Evolutionary conservation across 1,284 basidiomycete species (phyloP), one percentile per base, ranked within the genome.

Genomic region (Wallemia mellicola): DNA sequence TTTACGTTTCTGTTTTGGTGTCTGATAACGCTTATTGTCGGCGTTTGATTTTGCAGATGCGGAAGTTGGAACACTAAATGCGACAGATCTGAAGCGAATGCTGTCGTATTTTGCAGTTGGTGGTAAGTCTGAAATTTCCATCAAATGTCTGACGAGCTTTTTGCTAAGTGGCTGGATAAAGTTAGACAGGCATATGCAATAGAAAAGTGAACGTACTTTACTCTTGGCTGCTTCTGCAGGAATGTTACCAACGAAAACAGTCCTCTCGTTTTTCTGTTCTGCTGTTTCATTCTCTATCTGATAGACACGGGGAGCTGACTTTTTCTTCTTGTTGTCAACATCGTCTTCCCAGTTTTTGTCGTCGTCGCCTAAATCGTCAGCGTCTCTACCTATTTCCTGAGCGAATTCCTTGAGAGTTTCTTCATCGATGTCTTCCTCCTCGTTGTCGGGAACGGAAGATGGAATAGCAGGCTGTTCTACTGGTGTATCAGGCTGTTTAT

Each of bases 241-340:
- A 0, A 96, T 72, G 68, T 96, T 96, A 11, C 92, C 92, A n/a
- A 98, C 71, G 68, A 96, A 98, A 59, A 95, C 74, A 1, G 91
- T 94, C 27, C 91, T 77, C 22, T 77, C 74, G 66, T 94, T 80
- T 58, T 82, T 75, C 61, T 77, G 78, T 60, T 77, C 79, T 15
- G 63, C 62, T 11, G 74, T 62, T 30, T 64, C 64, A 38, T 64
- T 61, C 27, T 61, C 63, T 2, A 59, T 58, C 15, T 60, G 59
- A 22, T 33, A 54, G 54, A 60, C 62, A 54, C 63, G 63, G 54
- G 57, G 59, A 26, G 58, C 63, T 59, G 15, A 60, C 60, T 61
- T 67, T 63, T 58, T 63, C 62, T 58, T 60, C 57, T 24, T 28
- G 14, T 57, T 26, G 15, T 57, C 9, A 17, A 30, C 27, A 25